Evolutionary conservation across 129 eudicot species (phyloP), one percentile per base, ranked within the genome.

Genomic region (Sambucus nigra): DNA sequence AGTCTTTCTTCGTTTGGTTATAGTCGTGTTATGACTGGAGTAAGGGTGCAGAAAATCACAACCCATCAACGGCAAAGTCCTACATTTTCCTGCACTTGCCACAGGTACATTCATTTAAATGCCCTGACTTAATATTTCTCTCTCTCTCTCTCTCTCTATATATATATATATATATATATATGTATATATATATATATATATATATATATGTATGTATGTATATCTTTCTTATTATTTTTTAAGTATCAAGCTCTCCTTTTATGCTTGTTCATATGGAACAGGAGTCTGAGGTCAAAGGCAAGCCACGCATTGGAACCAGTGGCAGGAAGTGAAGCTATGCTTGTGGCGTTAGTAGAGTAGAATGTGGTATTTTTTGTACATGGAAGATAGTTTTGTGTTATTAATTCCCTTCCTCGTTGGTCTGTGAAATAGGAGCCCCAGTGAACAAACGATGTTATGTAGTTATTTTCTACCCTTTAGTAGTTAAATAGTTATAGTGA

Each of bases 11-110:
- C 6, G 27, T 29, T 24, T 13, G 15, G 13, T 8, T 64, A 16
- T 51, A 88, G 97, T 87, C 81, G 19, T 88, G 95, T 55, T 88
- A 88, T 66, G 97, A 84, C 63, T 88, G 95, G 97, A 76, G 94
- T 61, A 88, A 88, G 61, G 97, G 97, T 63, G 97, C 97, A 33
- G 97, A 84, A 70, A 88, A 88, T 69, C 95, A 88, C 60, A 88
- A 84, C 45, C 94, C 94, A 55, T 46, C 94, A 68, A 71, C 87
- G 29, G 87, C 94, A 19, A 88, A 88, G 73, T 57, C 84, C 55
- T 21, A 58, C 47, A 84, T 88, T 2, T 84, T 52, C 69, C 65
- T 88, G 55, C 97, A 88, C 65, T 28, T 66, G 48, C 73, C 92
- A 6, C 95, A 88, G 95, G 97, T 88, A 63, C 25, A 39, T n/a